Evolutionary conservation across 2,329 filamentous ascomycete species (phyloP), one percentile per base, ranked within the genome.

Genomic region (Xylariaceae sp.): DNA sequence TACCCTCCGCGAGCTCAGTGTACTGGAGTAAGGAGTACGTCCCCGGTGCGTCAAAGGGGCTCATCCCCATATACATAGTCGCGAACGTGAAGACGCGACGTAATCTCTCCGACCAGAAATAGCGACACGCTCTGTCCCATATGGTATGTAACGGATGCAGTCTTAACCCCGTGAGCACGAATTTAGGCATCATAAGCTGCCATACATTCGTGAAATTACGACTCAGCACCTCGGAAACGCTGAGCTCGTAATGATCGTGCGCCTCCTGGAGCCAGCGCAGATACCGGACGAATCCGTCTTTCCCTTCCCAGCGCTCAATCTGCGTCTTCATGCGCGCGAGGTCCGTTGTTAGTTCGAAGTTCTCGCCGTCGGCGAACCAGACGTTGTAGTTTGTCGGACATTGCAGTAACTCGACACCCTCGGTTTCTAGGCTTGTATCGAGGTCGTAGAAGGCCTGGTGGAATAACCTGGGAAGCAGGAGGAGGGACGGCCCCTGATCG

Each of bases 31-130:
- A 72, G 53, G 82, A 86, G 73, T 91, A 91, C 1, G 88, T 90
- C 2, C 85, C 87, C 0, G 88, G 88, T 0, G 88, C 88, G 69
- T 89, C 86, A 69, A 88, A 91, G 0, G 88, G 88, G 57, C 80
- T 86, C 88, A 91, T 91, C 0, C 88, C 88, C 85, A 91, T 88
- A 69, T 92, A 91, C 88, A 91, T 92, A 66, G 86, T 90, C 18
- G 84, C 87, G 72, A 91, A 91, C 0, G 88, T 90, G 64, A 91
- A 91, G 0, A 88, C 87, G 30, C 87, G 75, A 61, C 88, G 77
- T 67, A 91, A 69, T 59, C 87, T 77, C 69, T 90, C 88, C 0
- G 85, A 87, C 77, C 78, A 81, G 71, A 91, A 91, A 68, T 90
- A 90, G 62, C 79, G 80, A 30, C 81, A 77, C 2, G 87, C 84